These are phyloP conservation scores for Fusarium sp. DNA, from an alignment of 2,329 filamentous ascomycete genomes.

Conservation along the genomic window DNA sequence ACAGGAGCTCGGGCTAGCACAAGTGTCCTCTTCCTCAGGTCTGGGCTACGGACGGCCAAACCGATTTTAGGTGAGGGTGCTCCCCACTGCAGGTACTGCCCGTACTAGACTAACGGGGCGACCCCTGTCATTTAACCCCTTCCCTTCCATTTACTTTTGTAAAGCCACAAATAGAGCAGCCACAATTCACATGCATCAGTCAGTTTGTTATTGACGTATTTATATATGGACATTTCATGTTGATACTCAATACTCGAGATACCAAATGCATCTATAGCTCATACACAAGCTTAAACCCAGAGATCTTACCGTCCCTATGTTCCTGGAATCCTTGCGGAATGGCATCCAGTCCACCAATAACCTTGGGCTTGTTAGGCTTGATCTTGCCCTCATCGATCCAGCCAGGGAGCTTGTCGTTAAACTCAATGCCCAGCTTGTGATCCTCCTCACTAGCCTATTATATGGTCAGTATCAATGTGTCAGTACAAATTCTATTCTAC, in stretches of 20 bases:
- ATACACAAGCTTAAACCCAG: conserved; percentile 55
- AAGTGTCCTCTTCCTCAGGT: conserved; percentile 46
- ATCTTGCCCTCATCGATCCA: conserved; percentile 51
- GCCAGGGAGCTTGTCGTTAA: conserved; percentile 51
- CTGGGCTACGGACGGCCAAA: conserved; percentile 7
- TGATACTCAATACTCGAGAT: neutral
- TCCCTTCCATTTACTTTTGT: conserved; percentile 7
- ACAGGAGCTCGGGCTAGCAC: conserved; percentile 42
- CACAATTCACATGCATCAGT: neutral
- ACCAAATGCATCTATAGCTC: conserved; percentile 13
- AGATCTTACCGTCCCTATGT: conserved; percentile 53
- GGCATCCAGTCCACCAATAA: conserved; percentile 49
- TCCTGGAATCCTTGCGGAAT: conserved; percentile 52
- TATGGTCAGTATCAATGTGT: neutral
- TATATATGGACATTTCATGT: neutral
- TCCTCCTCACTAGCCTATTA: conserved; percentile 50
- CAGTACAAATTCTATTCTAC: conserved; percentile 16
- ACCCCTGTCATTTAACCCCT: conserved; percentile 22
- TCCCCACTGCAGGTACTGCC: conserved; percentile 41
- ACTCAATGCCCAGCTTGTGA: conserved; percentile 50
- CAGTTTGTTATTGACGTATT: neutral
- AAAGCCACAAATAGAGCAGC: conserved; percentile 20
- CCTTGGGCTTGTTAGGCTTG: conserved; percentile 49
- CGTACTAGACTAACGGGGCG: conserved; percentile 2
- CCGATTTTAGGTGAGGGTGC: conserved; percentile 42